Evolutionary conservation across 148 eudicot species (phyloP).

Genomic region (Rhododendron kiyosumense): DNA sequence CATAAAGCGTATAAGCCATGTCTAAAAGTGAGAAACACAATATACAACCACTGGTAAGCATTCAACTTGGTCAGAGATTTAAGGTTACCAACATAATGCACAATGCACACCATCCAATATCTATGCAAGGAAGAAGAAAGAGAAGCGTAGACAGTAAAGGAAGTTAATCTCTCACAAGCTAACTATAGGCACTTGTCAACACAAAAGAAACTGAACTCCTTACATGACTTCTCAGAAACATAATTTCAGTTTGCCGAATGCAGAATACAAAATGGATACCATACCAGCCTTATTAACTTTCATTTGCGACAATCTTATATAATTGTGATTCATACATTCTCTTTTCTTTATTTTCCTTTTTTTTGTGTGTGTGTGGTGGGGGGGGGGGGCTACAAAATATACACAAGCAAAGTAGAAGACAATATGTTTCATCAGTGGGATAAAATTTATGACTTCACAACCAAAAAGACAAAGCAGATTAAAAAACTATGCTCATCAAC

Average conservation of each 20-base stretch:
- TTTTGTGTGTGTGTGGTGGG: too few relatives aligned
- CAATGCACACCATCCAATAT: not conserved
- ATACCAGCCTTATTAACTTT: not conserved
- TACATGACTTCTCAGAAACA: not conserved
- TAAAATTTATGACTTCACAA: not conserved
- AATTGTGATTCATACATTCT: not conserved
- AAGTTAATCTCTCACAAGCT: not conserved
- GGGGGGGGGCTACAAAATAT: too few relatives aligned
- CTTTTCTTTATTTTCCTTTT: too few relatives aligned
- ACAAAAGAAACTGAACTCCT: constrained; percentile 3
- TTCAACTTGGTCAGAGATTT: not conserved
- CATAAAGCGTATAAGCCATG: not conserved
- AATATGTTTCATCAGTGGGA: not conserved
- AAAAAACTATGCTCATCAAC: not conserved
- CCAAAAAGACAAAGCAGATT: not conserved
- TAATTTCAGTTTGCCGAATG: not conserved
- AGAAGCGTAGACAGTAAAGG: not conserved
- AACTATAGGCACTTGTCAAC: not conserved
- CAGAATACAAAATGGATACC: not conserved
- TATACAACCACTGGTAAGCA: not conserved
- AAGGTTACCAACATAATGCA: not conserved
- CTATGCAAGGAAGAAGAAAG: not conserved
- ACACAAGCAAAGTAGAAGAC: not conserved
- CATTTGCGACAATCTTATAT: not conserved
- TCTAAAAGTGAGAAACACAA: not conserved